Percentiles rank a stretch among this genome's conserved stretches.
Conservation (phyloP, 106 monocot genomes). For the Dendrobium huoshanense region DNA sequence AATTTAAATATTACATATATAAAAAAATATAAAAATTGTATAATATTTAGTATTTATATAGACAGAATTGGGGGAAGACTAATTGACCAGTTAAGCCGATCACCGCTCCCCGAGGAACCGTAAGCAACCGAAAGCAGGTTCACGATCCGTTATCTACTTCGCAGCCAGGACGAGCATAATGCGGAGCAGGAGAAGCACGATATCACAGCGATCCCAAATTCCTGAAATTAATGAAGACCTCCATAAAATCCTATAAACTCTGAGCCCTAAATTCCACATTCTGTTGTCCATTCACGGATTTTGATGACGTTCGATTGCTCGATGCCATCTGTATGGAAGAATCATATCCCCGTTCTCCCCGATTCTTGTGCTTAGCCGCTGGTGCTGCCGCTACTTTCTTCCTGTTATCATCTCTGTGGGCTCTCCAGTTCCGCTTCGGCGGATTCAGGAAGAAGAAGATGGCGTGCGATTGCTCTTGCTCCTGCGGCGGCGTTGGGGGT, state of each 20-base stretch:
- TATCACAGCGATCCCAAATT: neutral
- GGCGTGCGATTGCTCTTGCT: conserved; percentile 11
- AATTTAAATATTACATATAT: no score
- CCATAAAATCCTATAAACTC: neutral
- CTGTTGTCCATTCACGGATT: neutral
- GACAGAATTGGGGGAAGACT: no score
- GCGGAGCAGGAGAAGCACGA: neutral
- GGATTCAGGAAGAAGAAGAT: conserved; percentile 1
- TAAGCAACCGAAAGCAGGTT: neutral
- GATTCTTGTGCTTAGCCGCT: conserved; percentile 12
- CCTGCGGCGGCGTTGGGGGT: conserved; percentile 9
- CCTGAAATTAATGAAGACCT: neutral
- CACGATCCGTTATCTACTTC: neutral
- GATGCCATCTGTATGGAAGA: conserved; percentile 15
- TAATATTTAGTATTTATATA: no score
- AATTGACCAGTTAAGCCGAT: neutral
- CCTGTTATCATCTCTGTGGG: conserved; percentile 9
- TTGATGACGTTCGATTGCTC: conserved; percentile 2
- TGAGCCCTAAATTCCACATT: neutral
- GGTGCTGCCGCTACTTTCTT: conserved; percentile 6
- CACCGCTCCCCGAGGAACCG: neutral
- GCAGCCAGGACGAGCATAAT: neutral
- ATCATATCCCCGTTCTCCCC: neutral
- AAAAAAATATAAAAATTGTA: no score
- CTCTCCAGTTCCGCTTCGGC: neutral